Evolutionary conservation across 345 rosid genomes (phyloP).

Genomic region (Gossypium ekmanianum): DNA sequence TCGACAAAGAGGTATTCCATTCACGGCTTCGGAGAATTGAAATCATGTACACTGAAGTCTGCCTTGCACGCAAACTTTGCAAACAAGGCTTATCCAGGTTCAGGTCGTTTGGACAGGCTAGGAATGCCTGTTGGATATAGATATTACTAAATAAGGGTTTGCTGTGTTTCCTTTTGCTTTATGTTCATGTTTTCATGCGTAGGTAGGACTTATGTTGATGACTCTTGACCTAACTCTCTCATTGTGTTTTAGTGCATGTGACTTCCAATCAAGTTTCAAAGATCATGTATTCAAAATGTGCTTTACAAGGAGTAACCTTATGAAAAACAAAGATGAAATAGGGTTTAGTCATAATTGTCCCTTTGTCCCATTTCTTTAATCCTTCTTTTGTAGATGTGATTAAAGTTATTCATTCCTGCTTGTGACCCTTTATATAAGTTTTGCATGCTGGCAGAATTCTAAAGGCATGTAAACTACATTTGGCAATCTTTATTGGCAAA

Average conservation of each 20-base stretch:
- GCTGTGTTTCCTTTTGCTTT: neutral
- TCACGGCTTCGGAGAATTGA: constrained; percentile 38
- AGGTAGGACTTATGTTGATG: constrained; percentile 5
- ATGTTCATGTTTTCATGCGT: neutral
- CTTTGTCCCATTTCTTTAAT: neutral
- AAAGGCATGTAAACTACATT: no score
- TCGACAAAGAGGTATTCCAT: constrained; percentile 55
- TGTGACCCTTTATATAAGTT: neutral
- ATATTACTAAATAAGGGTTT: constrained; percentile 21
- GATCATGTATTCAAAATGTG: neutral
- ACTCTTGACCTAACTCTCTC: neutral
- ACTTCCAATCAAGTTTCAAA: neutral
- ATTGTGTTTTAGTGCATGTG: constrained; percentile 4
- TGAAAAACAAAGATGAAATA: neutral
- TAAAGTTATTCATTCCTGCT: neutral
- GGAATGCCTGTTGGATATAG: constrained; percentile 69
- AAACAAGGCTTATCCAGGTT: constrained; percentile 86
- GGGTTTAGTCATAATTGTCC: neutral
- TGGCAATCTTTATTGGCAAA: no score
- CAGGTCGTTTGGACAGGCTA: constrained; percentile 79
- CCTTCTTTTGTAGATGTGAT: neutral
- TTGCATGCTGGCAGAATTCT: neutral
- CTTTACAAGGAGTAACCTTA: neutral
- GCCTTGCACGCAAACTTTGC: constrained; percentile 51
- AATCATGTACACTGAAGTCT: constrained; percentile 47